Evolutionary conservation across 2,329 filamentous ascomycete genomes (phyloP), one percentile per base, ranked within the genome.

Genomic region (Fusarium equiseti): DNA sequence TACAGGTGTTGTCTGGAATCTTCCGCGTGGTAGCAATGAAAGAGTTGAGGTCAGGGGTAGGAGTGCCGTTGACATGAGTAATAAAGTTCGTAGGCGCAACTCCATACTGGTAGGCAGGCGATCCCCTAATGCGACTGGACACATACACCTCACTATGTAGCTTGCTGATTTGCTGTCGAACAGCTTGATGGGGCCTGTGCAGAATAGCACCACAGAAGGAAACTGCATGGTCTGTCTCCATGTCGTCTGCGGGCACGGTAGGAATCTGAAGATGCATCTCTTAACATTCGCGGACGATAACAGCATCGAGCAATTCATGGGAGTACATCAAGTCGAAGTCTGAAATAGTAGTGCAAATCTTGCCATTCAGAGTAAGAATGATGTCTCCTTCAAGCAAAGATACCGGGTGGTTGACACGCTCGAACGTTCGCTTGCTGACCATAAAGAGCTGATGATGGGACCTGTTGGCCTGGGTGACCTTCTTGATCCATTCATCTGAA

Each of bases 241-340:
- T 88, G 76, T 97, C 93, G 75, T 95, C 90, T 1, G 95, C 97
- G 0, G 93, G 88, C 1, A 97, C 94, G 0, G 96, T 99, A 0
- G 92, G 91, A 20, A 98, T 88, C 75, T 90, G 88, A 66, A 98
- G 85, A 15, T 83, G 84, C 77, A 97, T 85, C 82, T 97, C 92
- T 75, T 94, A 81, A 72, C 94, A 93, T 77, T 95, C 91, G 48
- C 96, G 91, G 26, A 99, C 90, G 71, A 99, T 91, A 61, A 95
- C 87, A 5, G 94, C 95, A 73, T 97, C 92, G 3, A 99, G 88
- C 32, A 88, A 80, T 64, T 95, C 91, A 77, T 97, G 90, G 74
- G 92, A 91, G 82, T 99, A 99, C 96, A 98, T 98, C 72, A 98
- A 87, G 79, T 99, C 96, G 45, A 99, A 88, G 80, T 99, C 94